Conservation (phyloP, 2,329 filamentous ascomycete genomes). For the Cytospora mali region DNA sequence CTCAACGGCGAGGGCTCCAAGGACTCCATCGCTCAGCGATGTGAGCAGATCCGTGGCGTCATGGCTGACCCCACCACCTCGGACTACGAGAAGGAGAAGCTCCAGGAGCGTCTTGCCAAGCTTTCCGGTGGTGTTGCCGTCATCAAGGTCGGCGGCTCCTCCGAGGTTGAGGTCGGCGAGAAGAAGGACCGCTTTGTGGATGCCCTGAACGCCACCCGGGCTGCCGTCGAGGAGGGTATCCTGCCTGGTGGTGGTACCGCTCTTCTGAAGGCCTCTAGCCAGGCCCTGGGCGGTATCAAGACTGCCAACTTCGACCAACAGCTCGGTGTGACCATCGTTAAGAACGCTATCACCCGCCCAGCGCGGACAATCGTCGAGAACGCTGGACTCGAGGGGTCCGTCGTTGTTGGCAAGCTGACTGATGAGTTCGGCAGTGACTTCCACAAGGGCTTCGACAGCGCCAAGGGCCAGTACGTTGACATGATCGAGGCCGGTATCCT, state of each 20-base stretch:
- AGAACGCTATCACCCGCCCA: conserved; percentile 95
- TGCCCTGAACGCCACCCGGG: conserved; percentile 95
- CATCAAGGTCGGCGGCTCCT: conserved; percentile 97
- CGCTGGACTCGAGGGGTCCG: conserved; percentile 91
- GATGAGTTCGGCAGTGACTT: conserved; percentile 91
- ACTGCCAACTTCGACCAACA: conserved; percentile 97
- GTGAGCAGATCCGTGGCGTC: conserved; percentile 98
- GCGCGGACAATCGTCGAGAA: conserved; percentile 97
- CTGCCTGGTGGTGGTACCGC: conserved; percentile 97
- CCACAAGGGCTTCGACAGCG: conserved; percentile 97
- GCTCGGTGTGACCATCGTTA: conserved; percentile 95
- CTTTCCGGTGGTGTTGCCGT: conserved; percentile 98
- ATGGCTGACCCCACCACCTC: conserved; percentile 92
- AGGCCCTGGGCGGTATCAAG: conserved; percentile 83
- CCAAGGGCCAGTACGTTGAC: conserved; percentile 97
- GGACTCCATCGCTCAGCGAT: conserved; percentile 89
- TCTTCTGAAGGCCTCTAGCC: conserved; percentile 93
- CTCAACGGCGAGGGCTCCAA: conserved; percentile 96
- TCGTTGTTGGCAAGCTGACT: conserved; percentile 96
- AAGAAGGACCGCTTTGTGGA: conserved; percentile 99
- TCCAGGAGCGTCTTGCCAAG: conserved; percentile 99
- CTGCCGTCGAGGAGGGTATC: conserved; percentile 98
- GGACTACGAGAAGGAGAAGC: conserved; percentile 99
- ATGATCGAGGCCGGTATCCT: conserved; percentile 98
- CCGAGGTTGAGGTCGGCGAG: conserved; percentile 98